Evolutionary conservation across 352 stramenopile genomes (phyloP).

Genomic region (Phytophthora cryptogea): DNA sequence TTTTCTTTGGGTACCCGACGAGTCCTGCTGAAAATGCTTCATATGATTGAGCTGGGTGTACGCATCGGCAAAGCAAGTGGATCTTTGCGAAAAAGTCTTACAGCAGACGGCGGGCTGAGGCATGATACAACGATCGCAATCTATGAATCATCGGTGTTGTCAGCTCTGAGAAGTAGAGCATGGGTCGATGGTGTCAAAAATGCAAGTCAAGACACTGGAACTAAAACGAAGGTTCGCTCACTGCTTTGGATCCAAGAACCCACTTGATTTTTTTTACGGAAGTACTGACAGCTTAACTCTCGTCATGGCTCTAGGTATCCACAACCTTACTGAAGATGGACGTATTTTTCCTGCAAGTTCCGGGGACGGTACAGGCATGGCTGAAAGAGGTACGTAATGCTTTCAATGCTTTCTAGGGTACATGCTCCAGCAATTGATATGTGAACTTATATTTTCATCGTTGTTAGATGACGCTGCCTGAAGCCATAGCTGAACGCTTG

Average conservation of each 20-base stretch:
- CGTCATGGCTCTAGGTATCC: slow-evolving; percentile 40
- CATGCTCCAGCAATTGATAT: neutral
- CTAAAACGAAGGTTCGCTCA: slow-evolving; percentile 44
- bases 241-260: neutral
- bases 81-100: slow-evolving; percentile 15
- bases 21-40: slow-evolving; percentile 49
- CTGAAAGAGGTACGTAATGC: slow-evolving; percentile 43
- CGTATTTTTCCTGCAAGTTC: slow-evolving; percentile 66
- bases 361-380: slow-evolving; percentile 38
- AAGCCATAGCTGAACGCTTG: slow-evolving; percentile 30
- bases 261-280: neutral
- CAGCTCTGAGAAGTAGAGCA: slow-evolving; percentile 26
- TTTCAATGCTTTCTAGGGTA: neutral
- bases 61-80: slow-evolving; percentile 50
- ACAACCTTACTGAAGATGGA: slow-evolving; percentile 64
- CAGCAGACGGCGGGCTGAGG: neutral
- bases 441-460: neutral
- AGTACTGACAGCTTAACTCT: neutral
- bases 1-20: slow-evolving; percentile 43
- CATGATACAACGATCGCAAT: slow-evolving; percentile 19
- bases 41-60: slow-evolving; percentile 48
- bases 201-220: slow-evolving; percentile 42
- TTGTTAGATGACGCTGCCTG: slow-evolving; percentile 31
- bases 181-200: slow-evolving; percentile 51
- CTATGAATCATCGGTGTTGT: slow-evolving; percentile 31